Conservation (phyloP, 2,329 filamentous ascomycete genomes). For the Colletotrichum gigasporum region DNA sequence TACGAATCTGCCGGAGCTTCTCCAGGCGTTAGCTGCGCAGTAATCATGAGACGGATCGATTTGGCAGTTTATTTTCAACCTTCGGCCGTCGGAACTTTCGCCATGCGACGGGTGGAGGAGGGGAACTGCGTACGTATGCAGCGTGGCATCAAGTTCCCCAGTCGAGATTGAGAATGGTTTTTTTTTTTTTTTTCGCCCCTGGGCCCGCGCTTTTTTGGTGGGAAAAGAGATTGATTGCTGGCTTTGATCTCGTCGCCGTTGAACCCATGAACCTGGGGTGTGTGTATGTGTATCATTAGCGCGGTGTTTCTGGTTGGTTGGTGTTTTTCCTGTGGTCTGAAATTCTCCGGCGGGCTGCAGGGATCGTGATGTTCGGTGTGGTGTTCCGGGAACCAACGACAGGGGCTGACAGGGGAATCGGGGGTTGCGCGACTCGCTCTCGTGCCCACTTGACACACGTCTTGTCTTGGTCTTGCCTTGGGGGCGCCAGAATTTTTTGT, state of each 20-base stretch:
- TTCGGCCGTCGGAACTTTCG: conserved; percentile 10
- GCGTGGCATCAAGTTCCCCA: no score
- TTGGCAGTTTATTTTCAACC: background rate
- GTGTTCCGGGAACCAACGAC: background rate
- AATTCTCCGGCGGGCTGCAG: conserved; percentile 2
- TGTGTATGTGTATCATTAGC: no score
- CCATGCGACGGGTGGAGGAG: background rate
- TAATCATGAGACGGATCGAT: no score
- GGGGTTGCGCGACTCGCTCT: conserved; percentile 7
- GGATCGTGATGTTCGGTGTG: background rate
- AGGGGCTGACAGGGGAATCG: background rate
- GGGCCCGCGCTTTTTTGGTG: no score
- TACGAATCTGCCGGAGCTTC: no score
- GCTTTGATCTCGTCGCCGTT: background rate
- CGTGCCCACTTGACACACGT: conserved; percentile 25
- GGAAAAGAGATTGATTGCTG: no score
- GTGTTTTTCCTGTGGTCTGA: background rate
- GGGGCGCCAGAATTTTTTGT: background rate
- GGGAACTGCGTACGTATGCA: no score
- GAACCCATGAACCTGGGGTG: background rate
- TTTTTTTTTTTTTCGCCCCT: no score
- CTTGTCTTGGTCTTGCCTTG: conserved; percentile 27
- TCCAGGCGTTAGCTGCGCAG: no score
- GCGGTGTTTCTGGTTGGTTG: background rate
- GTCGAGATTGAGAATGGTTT: no score